phyloP scores from a whole-genome alignment of 2,329 filamentous ascomycete genomes.

The Fusarium sp. region DNA sequence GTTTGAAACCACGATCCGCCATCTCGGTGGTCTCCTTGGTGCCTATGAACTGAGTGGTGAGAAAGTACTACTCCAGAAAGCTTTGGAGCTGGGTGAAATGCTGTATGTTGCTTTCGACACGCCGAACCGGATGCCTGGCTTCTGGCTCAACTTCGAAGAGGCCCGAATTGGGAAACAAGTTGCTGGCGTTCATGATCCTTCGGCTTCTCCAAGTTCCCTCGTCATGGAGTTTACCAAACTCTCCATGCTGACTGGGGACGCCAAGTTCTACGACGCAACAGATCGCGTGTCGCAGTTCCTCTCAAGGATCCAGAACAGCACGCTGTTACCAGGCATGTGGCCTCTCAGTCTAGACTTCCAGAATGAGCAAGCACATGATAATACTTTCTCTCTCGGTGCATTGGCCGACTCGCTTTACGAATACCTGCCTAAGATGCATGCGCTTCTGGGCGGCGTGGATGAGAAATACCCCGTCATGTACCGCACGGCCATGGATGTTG shows the following conservation, averaged over 20 bases:
- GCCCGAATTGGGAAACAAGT: constrained; percentile 59
- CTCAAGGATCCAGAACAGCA: constrained; percentile 73
- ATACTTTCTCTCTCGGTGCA: constrained; percentile 63
- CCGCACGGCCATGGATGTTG: constrained; percentile 69
- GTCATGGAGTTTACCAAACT: constrained; percentile 80
- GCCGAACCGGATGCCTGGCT: constrained; percentile 61
- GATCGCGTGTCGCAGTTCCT: constrained; percentile 78
- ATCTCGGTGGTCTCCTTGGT: constrained; percentile 62
- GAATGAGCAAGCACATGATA: constrained; percentile 63
- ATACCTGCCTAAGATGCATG: constrained; percentile 70
- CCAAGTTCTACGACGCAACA: constrained; percentile 82
- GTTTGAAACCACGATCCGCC: constrained; percentile 67
- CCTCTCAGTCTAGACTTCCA: constrained; percentile 70
- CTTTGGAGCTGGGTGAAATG: constrained; percentile 57
- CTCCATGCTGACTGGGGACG: constrained; percentile 76
- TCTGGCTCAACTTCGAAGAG: constrained; percentile 58
- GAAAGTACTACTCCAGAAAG: constrained; percentile 47
- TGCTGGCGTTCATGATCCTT: constrained; percentile 60
- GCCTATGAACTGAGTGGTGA: constrained; percentile 63
- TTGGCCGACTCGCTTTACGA: constrained; percentile 69
- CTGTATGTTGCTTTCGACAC: constrained; percentile 66
- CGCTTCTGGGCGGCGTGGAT: constrained; percentile 72
- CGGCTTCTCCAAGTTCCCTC: constrained; percentile 70
- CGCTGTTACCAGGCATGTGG: constrained; percentile 82
- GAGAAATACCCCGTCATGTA: constrained; percentile 74